Percentiles rank a stretch among this genome's conserved stretches.
phyloP scores from a whole-genome alignment of 1,139 yeast genomes.

The Taphrina deformans region DNA sequence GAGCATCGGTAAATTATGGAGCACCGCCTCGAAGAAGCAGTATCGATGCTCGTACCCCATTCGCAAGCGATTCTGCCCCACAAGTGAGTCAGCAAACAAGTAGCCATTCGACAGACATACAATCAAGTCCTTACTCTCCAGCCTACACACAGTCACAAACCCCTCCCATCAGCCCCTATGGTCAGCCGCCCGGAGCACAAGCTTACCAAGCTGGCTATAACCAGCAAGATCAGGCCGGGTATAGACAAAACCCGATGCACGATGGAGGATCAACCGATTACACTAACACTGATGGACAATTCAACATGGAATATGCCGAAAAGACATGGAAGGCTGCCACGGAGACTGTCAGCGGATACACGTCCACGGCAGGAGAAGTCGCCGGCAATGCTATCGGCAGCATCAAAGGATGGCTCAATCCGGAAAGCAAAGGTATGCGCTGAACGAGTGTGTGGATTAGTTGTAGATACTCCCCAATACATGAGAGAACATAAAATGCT shows the following conservation, averaged over 20 bases:
- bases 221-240: slow-evolving; percentile 8
- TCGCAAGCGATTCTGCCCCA: neutral
- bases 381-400: slow-evolving; percentile 20
- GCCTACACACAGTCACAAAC: neutral
- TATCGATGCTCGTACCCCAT: neutral
- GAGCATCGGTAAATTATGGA: neutral
- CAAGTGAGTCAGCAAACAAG: neutral
- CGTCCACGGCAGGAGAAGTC: slow-evolving; percentile 3
- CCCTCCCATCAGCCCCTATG: neutral
- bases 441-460: neutral
- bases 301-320: neutral
- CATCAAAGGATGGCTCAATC: slow-evolving; percentile 18
- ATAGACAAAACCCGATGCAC: slow-evolving; percentile 21
- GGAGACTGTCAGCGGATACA: slow-evolving; percentile 6
- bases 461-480: neutral
- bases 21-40: slow-evolving; percentile 2
- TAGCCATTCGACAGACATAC: neutral
- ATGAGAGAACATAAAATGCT: too few relatives aligned
- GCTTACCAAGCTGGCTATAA: neutral
- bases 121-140: neutral
- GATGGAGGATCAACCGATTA: slow-evolving; percentile 26
- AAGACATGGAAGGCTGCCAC: slow-evolving; percentile 8
- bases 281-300: neutral
- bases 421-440: slow-evolving; percentile 12
- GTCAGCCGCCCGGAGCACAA: neutral